phyloP scores from a whole-genome alignment of 345 rosid species.

The Cardamine occulta region DNA sequence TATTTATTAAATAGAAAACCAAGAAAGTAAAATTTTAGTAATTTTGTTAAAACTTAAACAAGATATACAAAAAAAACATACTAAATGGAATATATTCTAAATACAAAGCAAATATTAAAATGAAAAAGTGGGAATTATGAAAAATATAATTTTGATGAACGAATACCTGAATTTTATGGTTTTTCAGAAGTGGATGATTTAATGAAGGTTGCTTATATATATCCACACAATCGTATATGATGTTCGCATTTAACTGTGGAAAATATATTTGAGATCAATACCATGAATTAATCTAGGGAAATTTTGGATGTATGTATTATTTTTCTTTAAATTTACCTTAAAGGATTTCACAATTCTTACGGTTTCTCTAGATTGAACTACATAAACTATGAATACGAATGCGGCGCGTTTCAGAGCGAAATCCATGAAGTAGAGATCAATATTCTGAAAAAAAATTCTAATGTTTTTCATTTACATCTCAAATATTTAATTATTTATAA shows the following conservation, averaged over 20 bases:
- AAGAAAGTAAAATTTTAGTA: background rate
- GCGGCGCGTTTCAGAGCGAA: background rate
- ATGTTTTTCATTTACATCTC: background rate
- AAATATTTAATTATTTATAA: background rate
- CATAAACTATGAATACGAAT: background rate
- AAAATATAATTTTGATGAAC: background rate
- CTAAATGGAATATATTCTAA: background rate
- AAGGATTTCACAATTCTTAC: background rate
- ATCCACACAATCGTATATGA: slow-evolving; percentile 25
- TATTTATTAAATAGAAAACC: no score
- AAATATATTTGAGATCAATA: background rate
- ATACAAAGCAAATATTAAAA: background rate
- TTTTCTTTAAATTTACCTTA: slow-evolving; percentile 4
- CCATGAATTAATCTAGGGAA: background rate
- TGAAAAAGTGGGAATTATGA: background rate
- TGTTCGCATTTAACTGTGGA: background rate
- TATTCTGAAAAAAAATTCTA: background rate
- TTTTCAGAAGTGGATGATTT: slow-evolving; percentile 20
- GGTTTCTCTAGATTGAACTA: background rate
- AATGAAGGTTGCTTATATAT: slow-evolving; percentile 27
- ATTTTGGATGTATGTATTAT: background rate
- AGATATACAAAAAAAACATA: background rate
- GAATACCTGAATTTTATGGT: slow-evolving; percentile 23
- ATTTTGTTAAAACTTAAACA: background rate
- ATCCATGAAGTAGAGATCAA: background rate